Base-by-base conservation (phyloP, 2,329 filamentous ascomycete genomes). In the Trichophyton equinum region DNA sequence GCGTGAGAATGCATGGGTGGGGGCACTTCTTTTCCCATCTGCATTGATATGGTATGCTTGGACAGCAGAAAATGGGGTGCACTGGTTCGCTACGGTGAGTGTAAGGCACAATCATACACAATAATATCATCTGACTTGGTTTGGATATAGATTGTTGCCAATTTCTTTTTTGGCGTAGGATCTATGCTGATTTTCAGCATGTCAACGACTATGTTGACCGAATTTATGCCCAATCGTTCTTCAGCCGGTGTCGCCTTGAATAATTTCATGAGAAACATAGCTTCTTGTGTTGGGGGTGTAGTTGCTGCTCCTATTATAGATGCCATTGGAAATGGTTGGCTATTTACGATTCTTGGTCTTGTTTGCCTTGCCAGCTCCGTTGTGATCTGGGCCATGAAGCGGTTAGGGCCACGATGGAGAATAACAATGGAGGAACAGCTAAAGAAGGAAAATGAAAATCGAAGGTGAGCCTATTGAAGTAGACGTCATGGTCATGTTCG, bases 151-250 rank as follows among this genome's bases (percentile, higher is more conserved):
- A 78, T 82, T 65, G 77, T 87, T 44, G 84, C 85, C 25, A 84
- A 85, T 47, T 87, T 89, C 71, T 81, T 86, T 70, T 94, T 92
- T 67, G 89, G 89, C 15, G 67, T 88, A 2, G 85, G 86, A 1
- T 86, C 82, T 36, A 94, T 95, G 89, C 78, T 94, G 3, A 85
- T 91, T 33, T 91, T 89, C 73, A 81, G 83, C 57, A 81, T 84
- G 66, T 79, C 83, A 0, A 91, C 88, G 0, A 94, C 89, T 0
- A 91, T 94, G 87, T 77, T 94, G 65, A 92, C 89, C 0, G 89
- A 94, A 69, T 91, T 92, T 69, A 86, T 92, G 79, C 87, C 87
- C 13, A 80, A 82, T 47, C 79, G 81, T 64, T 86, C 85, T 57
- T 87, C 84, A 3, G 82, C 82, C 9, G 88, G 88, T 0, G 87